Evolutionary conservation across 2,329 filamentous ascomycete genomes (phyloP).

Genomic region (Fulvia fulva): DNA sequence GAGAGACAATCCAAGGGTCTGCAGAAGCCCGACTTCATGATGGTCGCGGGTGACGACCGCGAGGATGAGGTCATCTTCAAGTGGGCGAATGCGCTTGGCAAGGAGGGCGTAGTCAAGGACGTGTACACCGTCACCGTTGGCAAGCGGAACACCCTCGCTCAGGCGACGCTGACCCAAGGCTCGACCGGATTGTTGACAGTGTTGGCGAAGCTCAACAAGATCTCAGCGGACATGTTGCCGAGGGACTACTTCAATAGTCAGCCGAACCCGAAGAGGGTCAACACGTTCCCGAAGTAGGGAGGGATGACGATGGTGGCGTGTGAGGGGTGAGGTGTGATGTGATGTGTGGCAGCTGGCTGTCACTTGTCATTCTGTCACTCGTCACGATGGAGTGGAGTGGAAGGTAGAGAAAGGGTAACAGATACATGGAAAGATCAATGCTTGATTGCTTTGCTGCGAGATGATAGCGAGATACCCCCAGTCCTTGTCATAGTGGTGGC

Average conservation of each 20-base stretch:
- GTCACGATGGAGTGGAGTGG: too few species aligned
- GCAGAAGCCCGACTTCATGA: conserved; percentile 68
- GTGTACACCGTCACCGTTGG: conserved; percentile 85
- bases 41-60: conserved; percentile 84
- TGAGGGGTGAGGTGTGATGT: too few species aligned
- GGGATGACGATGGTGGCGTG: background rate
- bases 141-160: conserved; percentile 81
- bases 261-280: conserved; percentile 14
- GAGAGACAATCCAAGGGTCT: conserved; percentile 18
- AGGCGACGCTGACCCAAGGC: conserved; percentile 80
- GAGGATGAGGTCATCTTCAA: conserved; percentile 92
- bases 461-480: conserved; percentile 6
- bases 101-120: conserved; percentile 50
- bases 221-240: conserved; percentile 25
- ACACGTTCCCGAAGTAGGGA: conserved; percentile 17
- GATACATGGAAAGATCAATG: background rate
- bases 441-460: conserved; percentile 8
- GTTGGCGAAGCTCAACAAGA: conserved; percentile 31
- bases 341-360: conserved; percentile 2
- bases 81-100: conserved; percentile 77
- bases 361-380: too few species aligned
- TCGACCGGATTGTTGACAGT: conserved; percentile 64
- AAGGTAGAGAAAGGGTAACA: background rate
- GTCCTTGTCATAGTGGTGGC: background rate
- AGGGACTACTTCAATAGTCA: conserved; percentile 29